Percentiles rank a stretch among this genome's conserved stretches.
Conservation (phyloP, 2,329 filamentous ascomycete genomes). For the Davidsoniella eucalypti region DNA sequence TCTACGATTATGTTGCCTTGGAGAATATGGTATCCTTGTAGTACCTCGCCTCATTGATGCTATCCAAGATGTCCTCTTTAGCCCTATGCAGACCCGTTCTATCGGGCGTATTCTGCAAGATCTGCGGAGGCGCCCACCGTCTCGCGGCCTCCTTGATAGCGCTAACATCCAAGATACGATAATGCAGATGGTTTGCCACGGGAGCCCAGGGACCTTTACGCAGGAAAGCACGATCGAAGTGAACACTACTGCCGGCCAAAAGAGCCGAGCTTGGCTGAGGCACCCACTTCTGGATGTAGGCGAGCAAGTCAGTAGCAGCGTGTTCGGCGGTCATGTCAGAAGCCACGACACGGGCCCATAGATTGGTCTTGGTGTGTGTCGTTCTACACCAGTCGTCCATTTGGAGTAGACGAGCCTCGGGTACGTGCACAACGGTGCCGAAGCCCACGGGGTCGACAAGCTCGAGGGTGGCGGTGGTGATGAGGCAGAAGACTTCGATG, state of each 20-base stretch:
- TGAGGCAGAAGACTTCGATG: conserved; percentile 79
- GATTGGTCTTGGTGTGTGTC: conserved; percentile 66
- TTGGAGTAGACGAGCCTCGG: conserved; percentile 48
- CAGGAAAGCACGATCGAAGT: conserved; percentile 76
- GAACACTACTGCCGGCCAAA: conserved; percentile 83
- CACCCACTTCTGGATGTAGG: conserved; percentile 59
- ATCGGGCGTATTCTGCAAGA: conserved; percentile 44
- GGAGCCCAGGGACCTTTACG: conserved; percentile 54
- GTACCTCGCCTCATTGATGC: conserved; percentile 77
- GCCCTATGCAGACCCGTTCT: conserved; percentile 74
- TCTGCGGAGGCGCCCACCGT: conserved; percentile 54
- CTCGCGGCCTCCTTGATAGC: conserved; percentile 77
- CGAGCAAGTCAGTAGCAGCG: conserved; percentile 56
- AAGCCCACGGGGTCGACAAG: conserved; percentile 63
- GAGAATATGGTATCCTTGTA: conserved; percentile 58
- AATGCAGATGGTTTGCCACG: conserved; percentile 64
- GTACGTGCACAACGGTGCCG: conserved; percentile 63
- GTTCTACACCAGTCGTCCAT: conserved; percentile 84
- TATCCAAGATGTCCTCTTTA: conserved; percentile 80
- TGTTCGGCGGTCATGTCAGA: conserved; percentile 48
- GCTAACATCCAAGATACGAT: conserved; percentile 85
- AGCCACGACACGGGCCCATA: conserved; percentile 41
- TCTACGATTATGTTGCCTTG: conserved; percentile 2
- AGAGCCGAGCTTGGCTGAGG: conserved; percentile 51
- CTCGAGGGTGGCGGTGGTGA: conserved; percentile 67